Percentiles rank a stretch among this genome's conserved stretches.
Evolutionary conservation across 1,139 yeast genomes (phyloP).

Genomic region (Pneumocystis wakefieldiae): DNA sequence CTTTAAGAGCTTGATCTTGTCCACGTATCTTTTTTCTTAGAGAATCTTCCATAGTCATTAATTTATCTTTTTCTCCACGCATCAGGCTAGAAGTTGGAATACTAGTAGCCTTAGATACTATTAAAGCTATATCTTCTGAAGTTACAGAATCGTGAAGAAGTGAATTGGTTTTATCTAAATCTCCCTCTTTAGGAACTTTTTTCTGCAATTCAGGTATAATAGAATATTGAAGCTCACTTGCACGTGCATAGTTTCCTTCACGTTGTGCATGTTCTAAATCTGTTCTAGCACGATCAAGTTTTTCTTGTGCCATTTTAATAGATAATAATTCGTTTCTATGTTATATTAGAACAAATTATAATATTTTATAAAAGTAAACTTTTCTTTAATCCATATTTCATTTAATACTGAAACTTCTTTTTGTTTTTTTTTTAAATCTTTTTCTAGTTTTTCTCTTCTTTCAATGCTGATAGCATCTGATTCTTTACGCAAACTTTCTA

Average conservation of each 20-base stretch:
- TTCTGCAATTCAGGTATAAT: constrained; percentile 66
- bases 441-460: constrained; percentile 49
- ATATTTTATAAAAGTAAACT: constrained; percentile 19
- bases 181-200: constrained; percentile 33
- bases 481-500: constrained; percentile 84
- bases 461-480: constrained; percentile 73
- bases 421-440: constrained; percentile 46
- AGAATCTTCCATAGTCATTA: constrained; percentile 72
- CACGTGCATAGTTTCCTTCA: constrained; percentile 70
- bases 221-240: constrained; percentile 79
- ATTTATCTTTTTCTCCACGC: constrained; percentile 87
- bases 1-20: constrained; percentile 83
- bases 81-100: constrained; percentile 83
- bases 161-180: constrained; percentile 20
- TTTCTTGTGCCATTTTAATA: constrained; percentile 63
- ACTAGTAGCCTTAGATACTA: constrained; percentile 87
- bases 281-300: constrained; percentile 66
- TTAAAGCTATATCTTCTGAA: constrained; percentile 83
- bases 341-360: background rate
- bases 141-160: constrained; percentile 85
- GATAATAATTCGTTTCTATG: constrained; percentile 41
- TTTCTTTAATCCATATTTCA: constrained; percentile 75
- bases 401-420: constrained; percentile 57
- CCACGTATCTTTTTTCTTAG: constrained; percentile 73
- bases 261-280: constrained; percentile 74